phyloP scores from a whole-genome alignment of 805 yeast genomes.

The Metschnikowia henanensis region DNA sequence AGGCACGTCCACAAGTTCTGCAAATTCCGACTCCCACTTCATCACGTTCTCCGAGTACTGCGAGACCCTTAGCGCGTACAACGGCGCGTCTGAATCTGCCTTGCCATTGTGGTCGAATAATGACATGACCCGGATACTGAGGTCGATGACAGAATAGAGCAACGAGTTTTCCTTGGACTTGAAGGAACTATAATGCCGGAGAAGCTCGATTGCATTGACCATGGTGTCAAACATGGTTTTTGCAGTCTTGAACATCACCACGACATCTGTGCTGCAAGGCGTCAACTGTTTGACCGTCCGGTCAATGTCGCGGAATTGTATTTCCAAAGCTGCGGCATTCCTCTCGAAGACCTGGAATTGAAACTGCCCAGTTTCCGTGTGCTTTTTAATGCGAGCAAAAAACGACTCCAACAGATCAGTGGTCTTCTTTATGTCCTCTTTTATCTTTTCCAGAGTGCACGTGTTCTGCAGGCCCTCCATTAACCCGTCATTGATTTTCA shows the following conservation, averaged over 20 bases:
- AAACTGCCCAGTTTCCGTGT: background rate
- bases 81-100: background rate
- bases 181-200: background rate
- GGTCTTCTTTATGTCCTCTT: background rate
- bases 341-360: background rate
- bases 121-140: conserved; percentile 1
- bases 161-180: background rate
- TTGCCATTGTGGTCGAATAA: background rate
- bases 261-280: background rate
- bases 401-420: background rate
- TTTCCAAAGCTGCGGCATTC: background rate
- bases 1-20: background rate
- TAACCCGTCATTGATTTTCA: background rate
- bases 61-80: background rate
- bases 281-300: background rate
- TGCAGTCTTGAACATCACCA: background rate
- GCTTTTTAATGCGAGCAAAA: background rate
- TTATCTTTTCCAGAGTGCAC: background rate
- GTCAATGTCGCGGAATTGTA: background rate
- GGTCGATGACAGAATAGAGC: conserved; percentile 1
- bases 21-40: background rate
- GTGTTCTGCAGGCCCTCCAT: background rate
- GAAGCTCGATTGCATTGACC: conserved; percentile 1
- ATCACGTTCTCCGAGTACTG: background rate
- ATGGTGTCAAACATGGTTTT: conserved; percentile 1